Conservation (phyloP, 2,329 filamentous ascomycete species). For the Podosphaera leucotricha region DNA sequence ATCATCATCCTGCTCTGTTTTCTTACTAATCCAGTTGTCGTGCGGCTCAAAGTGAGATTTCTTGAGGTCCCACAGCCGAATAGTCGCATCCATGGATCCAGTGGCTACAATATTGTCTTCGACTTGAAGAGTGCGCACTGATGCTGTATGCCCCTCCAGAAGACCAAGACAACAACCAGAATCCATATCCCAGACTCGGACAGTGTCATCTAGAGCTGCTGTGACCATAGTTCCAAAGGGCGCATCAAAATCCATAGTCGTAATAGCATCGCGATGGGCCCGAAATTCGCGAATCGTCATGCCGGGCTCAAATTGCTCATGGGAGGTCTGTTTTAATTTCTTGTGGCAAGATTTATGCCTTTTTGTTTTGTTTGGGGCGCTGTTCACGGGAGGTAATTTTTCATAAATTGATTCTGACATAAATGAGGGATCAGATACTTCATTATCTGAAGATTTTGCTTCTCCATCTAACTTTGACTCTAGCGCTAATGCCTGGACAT, state of each 20-base stretch:
- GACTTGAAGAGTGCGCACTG: slow-evolving; percentile 75
- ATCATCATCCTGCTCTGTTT: slow-evolving; percentile 36
- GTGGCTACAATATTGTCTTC: slow-evolving; percentile 91
- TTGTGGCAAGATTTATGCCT: slow-evolving; percentile 36
- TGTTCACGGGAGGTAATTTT: slow-evolving; percentile 43
- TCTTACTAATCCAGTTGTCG: slow-evolving; percentile 24
- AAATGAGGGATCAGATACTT: slow-evolving; percentile 35
- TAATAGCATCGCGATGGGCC: slow-evolving; percentile 71
- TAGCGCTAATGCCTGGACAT: slow-evolving; percentile 31
- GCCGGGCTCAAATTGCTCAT: slow-evolving; percentile 84
- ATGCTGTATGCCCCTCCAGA: slow-evolving; percentile 84
- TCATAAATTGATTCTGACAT: slow-evolving; percentile 98
- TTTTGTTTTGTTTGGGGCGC: slow-evolving; percentile 26
- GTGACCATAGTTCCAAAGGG: slow-evolving; percentile 91
- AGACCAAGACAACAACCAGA: slow-evolving; percentile 77
- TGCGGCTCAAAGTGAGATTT: slow-evolving; percentile 63
- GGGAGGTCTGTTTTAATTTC: slow-evolving; percentile 80
- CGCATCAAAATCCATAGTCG: slow-evolving; percentile 85
- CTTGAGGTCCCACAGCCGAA: slow-evolving; percentile 84
- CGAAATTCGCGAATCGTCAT: slow-evolving; percentile 71
- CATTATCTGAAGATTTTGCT: slow-evolving; percentile 20
- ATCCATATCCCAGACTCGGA: slow-evolving; percentile 91
- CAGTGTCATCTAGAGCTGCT: slow-evolving; percentile 74
- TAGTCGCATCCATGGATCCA: slow-evolving; percentile 82
- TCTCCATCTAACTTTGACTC: slow-evolving; percentile 29